These are phyloP conservation scores for Aspergillus transmontanensis DNA, from an alignment of 2,329 filamentous ascomycete species.

Conservation along the genomic window DNA sequence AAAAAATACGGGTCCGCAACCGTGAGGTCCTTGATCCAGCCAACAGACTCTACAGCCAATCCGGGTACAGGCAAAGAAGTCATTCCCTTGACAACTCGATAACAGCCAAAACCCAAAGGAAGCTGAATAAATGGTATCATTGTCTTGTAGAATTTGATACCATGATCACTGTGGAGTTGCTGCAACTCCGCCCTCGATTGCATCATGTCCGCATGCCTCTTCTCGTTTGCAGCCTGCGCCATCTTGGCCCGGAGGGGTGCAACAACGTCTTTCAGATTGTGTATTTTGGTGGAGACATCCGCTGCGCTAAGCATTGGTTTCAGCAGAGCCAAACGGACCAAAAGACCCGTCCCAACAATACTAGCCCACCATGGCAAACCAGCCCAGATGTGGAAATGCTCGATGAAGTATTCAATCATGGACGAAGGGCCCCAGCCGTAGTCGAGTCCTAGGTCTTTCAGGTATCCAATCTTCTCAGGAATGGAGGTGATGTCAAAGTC, in stretches of 20 bases:
- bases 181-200: conserved; percentile 52
- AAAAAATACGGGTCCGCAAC: conserved; percentile 75
- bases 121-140: conserved; percentile 64
- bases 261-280: conserved; percentile 60
- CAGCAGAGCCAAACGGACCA: conserved; percentile 67
- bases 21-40: conserved; percentile 81
- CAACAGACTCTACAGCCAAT: conserved; percentile 67
- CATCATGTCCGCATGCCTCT: conserved; percentile 54
- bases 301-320: conserved; percentile 65
- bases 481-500: conserved; percentile 54
- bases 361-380: conserved; percentile 83
- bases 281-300: conserved; percentile 64
- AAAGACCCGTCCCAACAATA: conserved; percentile 66
- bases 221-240: conserved; percentile 43
- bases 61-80: conserved; percentile 76
- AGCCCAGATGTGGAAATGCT: conserved; percentile 76
- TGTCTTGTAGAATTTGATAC: conserved; percentile 55
- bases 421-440: conserved; percentile 81
- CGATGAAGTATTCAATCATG: conserved; percentile 72
- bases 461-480: conserved; percentile 77
- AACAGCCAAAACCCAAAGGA: conserved; percentile 78
- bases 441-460: conserved; percentile 80
- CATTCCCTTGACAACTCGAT: conserved; percentile 76
- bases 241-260: conserved; percentile 61
- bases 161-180: conserved; percentile 56